Evolutionary conservation across 1,284 basidiomycete genomes (phyloP), one percentile per base, ranked within the genome.

Genomic region (Ustilago sp.): DNA sequence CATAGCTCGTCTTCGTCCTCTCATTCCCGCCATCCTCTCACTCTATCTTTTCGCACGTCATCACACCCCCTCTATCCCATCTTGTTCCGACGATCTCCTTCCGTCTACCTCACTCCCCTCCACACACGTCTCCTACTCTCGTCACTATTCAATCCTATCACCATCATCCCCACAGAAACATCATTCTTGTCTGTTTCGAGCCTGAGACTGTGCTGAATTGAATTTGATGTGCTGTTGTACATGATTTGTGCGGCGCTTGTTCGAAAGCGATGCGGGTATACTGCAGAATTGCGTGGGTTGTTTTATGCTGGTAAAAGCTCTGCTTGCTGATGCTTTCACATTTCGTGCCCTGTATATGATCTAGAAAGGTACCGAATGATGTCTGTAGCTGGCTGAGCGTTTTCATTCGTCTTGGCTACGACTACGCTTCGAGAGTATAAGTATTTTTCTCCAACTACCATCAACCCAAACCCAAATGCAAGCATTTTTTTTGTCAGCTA

Each of bases 401-500:
- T 15, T n/a, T 50, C 12, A 8, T 11, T 32, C 11, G 32, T 50
- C 12, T 41, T 15, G 15, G 13, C 28, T 28, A 28, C 23, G 23
- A 38, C 39, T 55, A 80, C 17, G 55, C 68, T 57, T 84, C 81
- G 12, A 84, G 64, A 2, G 80, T 82, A 51, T 82, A 84, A 0
- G 78, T 82, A 43, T 84, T 84, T 58, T 84, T 84, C 47, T 84
- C 82, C 43, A 84, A 76, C 82, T 83, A 45, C 17, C 23, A 6
- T 7, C n/a, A 36, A 35, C 17, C 6, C 9, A 53, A 53, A 5
- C 31, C 23, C 23, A 28, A 28, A 28, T 28, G 23, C 23, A 28
- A 28, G 23, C 23, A 28, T 28, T 28, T 28, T 28, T 28, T 28
- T 28, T 47, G n/a, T 47, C 19, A 47, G 45, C 19, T 17, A 47